These are phyloP conservation scores for Phlegmacium glaucopus DNA, from an alignment of 768 basidiomycete genomes.

Conservation along the genomic window DNA sequence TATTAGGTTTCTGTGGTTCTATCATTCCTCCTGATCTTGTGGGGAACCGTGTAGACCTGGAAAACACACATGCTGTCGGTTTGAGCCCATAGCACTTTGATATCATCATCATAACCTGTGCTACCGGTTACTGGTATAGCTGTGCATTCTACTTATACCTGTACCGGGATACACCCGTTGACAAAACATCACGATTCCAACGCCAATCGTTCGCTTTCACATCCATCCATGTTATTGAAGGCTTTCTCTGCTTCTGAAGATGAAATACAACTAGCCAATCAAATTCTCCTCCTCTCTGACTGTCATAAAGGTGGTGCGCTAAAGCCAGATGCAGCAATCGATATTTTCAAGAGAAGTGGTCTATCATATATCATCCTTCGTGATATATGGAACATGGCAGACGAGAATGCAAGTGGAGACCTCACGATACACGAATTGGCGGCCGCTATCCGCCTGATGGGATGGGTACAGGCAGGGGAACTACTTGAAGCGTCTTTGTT, in stretches of 20 bases:
- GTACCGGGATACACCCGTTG: not conserved
- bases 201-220: no score
- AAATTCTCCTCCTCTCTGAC: slow-evolving; percentile 24
- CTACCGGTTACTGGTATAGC: no score
- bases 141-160: no score
- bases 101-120: no score
- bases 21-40: no score
- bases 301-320: slow-evolving; percentile 22
- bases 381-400: slow-evolving; percentile 63
- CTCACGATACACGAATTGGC: slow-evolving; percentile 54
- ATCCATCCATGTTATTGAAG: not conserved
- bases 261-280: slow-evolving; percentile 26
- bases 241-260: slow-evolving; percentile 19
- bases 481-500: slow-evolving; percentile 37
- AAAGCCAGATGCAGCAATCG: slow-evolving; percentile 45
- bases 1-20: no score
- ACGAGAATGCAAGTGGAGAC: slow-evolving; percentile 54
- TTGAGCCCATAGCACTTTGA: no score
- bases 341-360: slow-evolving; percentile 52
- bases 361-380: slow-evolving; percentile 53
- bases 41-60: no score
- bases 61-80: no score
- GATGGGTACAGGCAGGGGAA: slow-evolving; percentile 58
- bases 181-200: not conserved
- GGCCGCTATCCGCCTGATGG: slow-evolving; percentile 59